Evolutionary conservation across 2,329 filamentous ascomycete genomes (phyloP).

Genomic region (Fusarium sp.): DNA sequence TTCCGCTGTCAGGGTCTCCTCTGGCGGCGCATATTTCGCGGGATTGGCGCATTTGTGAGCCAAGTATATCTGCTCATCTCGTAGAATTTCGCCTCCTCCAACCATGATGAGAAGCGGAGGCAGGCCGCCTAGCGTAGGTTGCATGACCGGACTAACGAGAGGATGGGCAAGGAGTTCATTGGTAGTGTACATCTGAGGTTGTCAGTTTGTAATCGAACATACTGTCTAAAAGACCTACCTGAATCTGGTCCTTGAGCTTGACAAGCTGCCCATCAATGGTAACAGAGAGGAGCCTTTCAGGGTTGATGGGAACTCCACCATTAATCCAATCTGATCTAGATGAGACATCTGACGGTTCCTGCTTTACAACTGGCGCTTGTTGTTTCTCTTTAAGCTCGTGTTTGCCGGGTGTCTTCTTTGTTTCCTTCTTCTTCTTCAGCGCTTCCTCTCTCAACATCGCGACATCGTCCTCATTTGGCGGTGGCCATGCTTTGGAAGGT

Average conservation of each 20-base stretch:
- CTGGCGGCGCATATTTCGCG: slow-evolving; percentile 76
- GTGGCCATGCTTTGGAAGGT: slow-evolving; percentile 92
- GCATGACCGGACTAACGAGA: slow-evolving; percentile 88
- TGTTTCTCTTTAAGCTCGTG: slow-evolving; percentile 52
- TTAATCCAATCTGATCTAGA: slow-evolving; percentile 48
- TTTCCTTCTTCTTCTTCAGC: slow-evolving; percentile 55
- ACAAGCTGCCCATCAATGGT: slow-evolving; percentile 78
- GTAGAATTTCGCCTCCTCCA: slow-evolving; percentile 88
- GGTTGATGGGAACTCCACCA: slow-evolving; percentile 47
- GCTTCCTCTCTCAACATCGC: slow-evolving; percentile 65
- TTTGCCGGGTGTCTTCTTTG: slow-evolving; percentile 41
- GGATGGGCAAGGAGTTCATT: slow-evolving; percentile 90
- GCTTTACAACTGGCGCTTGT: slow-evolving; percentile 52
- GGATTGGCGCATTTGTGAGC: slow-evolving; percentile 96
- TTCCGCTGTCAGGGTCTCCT: slow-evolving; percentile 72
- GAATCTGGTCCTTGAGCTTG: slow-evolving; percentile 90
- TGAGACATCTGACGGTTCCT: slow-evolving; percentile 36
- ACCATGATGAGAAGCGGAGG: slow-evolving; percentile 88
- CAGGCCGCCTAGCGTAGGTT: slow-evolving; percentile 89
- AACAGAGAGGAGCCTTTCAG: slow-evolving; percentile 67
- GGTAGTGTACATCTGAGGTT: slow-evolving; percentile 76
- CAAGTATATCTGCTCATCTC: slow-evolving; percentile 94
- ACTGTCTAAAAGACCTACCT: slow-evolving; percentile 65
- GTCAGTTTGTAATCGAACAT: slow-evolving; percentile 13
- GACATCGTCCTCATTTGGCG: slow-evolving; percentile 84